Percentiles rank a stretch among this genome's conserved stretches.
phyloP scores from a whole-genome alignment of 371 early-diverging fungal species.

The Entomophthora muscae region DNA sequence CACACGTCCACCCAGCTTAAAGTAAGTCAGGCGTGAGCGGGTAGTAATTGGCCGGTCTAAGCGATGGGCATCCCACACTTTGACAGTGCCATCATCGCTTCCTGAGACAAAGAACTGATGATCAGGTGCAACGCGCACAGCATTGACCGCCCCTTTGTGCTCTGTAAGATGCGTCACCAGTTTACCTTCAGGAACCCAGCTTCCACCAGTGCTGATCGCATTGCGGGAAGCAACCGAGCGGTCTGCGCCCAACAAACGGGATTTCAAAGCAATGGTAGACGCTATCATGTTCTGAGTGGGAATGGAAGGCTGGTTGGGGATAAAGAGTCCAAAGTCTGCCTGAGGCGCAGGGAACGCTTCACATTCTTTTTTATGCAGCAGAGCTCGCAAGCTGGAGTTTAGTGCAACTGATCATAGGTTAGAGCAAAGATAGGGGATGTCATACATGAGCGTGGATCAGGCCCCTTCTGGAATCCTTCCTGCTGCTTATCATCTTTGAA shows the following conservation, averaged over 20 bases:
- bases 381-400: background rate
- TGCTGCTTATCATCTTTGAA: background rate
- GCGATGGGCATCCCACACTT: slow-evolving; percentile 71
- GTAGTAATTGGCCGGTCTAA: slow-evolving; percentile 70
- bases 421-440: too few relatives aligned
- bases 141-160: slow-evolving; percentile 62
- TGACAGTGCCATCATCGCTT: slow-evolving; percentile 71
- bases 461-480: background rate
- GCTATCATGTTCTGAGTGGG: slow-evolving; percentile 13
- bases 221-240: background rate
- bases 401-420: background rate
- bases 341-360: slow-evolving; percentile 2
- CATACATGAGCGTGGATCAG: background rate
- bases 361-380: background rate
- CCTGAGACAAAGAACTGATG: slow-evolving; percentile 66
- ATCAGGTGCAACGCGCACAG: slow-evolving; percentile 53
- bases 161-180: slow-evolving; percentile 69
- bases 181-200: slow-evolving; percentile 23
- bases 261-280: slow-evolving; percentile 13
- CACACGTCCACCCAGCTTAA: slow-evolving; percentile 48
- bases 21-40: slow-evolving; percentile 54
- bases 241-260: slow-evolving; percentile 8
- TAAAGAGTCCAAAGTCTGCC: background rate
- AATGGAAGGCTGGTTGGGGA: slow-evolving; percentile 11
- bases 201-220: too few relatives aligned